Evolutionary conservation across 345 rosid species (phyloP).

Genomic region (Chamaenerion angustifolium): DNA sequence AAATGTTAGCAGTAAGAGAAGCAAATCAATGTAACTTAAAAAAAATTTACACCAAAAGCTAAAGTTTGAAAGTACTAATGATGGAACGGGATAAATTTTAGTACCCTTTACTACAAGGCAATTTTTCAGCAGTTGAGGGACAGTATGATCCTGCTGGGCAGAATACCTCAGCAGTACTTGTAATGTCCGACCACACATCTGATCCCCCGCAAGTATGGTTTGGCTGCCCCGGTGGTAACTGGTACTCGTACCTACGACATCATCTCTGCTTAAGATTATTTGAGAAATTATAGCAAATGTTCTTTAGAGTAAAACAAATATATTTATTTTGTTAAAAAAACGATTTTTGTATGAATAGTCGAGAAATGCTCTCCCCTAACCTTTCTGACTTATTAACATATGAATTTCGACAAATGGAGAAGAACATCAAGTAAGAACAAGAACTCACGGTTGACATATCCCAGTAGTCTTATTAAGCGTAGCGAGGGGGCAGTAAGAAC

Average conservation of each 20-base stretch:
- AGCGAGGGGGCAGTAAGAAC: slow-evolving; percentile 77
- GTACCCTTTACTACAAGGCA: slow-evolving; percentile 83
- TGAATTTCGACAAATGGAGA: too few species aligned
- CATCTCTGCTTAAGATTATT: background rate
- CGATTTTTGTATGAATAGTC: too few species aligned
- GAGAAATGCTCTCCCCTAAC: too few species aligned
- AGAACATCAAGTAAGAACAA: too few species aligned
- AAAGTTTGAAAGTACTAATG: slow-evolving; percentile 3
- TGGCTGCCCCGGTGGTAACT: slow-evolving; percentile 58
- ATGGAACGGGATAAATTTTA: slow-evolving; percentile 19
- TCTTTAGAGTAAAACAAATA: too few species aligned
- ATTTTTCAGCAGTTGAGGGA: slow-evolving; percentile 58
- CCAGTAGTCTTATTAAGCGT: slow-evolving; percentile 63
- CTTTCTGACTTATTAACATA: too few species aligned
- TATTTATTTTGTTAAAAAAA: too few species aligned
- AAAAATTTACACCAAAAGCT: too few species aligned
- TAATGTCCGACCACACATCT: slow-evolving; percentile 76
- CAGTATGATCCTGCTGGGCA: slow-evolving; percentile 91
- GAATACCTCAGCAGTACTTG: slow-evolving; percentile 68
- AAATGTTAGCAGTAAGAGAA: background rate
- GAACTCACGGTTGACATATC: slow-evolving; percentile 88
- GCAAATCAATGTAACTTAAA: too few species aligned
- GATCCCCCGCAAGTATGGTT: slow-evolving; percentile 93
- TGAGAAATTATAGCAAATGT: background rate
- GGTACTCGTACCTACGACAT: slow-evolving; percentile 71